Conservation (phyloP, 1,139 yeast species). For the Entelexis paramagnoliae region DNA sequence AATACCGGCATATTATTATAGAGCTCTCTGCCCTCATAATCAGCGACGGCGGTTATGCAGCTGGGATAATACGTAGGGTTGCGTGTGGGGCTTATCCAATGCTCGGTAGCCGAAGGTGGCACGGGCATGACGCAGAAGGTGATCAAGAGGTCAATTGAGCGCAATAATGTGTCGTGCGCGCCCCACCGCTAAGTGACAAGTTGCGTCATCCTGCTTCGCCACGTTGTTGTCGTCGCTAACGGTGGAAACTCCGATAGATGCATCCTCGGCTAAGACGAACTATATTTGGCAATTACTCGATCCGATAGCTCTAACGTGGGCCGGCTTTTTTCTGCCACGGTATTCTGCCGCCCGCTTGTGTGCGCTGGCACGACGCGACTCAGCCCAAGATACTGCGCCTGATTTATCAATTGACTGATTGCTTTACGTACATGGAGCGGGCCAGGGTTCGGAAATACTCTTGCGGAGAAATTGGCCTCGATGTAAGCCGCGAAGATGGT, state of each 20-base stretch:
- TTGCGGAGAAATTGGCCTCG: slow-evolving; percentile 1
- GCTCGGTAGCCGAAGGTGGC: background rate
- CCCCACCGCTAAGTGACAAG: background rate
- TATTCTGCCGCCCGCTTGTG: too few species aligned
- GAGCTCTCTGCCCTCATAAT: too few species aligned
- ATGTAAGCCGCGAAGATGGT: background rate
- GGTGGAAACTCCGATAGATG: too few species aligned
- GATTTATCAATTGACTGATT: background rate
- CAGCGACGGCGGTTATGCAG: background rate
- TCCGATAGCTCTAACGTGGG: too few species aligned
- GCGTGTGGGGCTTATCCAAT: background rate
- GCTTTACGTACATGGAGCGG: background rate
- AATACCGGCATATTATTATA: too few species aligned
- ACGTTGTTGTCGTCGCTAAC: background rate
- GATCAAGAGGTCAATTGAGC: background rate
- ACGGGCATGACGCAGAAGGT: background rate
- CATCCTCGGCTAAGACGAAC: too few species aligned
- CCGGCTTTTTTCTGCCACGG: too few species aligned
- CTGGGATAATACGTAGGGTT: background rate
- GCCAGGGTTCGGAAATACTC: slow-evolving; percentile 1
- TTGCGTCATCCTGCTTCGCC: slow-evolving; percentile 4
- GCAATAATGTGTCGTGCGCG: background rate
- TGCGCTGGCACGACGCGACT: too few species aligned
- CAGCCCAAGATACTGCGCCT: background rate
- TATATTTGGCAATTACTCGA: too few species aligned